Percentiles rank a stretch among this genome's conserved stretches.
Conservation (phyloP, 83 land plant species). For the Larix sibirica region DNA sequence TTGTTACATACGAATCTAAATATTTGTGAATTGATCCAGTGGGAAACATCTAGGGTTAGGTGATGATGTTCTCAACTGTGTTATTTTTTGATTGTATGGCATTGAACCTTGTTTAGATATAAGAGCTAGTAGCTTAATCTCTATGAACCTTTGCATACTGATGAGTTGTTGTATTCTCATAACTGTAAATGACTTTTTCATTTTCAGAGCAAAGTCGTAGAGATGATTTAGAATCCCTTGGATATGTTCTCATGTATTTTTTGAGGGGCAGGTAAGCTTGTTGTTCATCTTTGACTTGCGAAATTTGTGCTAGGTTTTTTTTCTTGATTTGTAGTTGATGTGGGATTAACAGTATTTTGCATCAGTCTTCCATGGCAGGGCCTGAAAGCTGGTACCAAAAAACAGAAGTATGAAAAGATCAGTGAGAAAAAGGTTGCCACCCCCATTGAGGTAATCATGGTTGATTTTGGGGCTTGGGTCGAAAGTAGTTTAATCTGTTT, state of each 20-base stretch:
- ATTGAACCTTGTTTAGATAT: not conserved
- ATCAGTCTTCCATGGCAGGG: conserved; percentile 71
- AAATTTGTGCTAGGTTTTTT: not conserved
- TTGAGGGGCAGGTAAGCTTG: conserved; percentile 58
- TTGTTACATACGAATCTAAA: too few species aligned
- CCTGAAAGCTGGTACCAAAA: conserved; percentile 54
- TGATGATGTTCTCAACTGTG: not conserved
- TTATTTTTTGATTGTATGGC: not conserved
- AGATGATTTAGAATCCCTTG: conserved; percentile 70
- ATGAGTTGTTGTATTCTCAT: not conserved
- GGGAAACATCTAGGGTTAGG: not conserved
- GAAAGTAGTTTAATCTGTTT: not conserved
- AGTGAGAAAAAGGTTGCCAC: conserved; percentile 66
- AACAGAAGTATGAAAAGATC: conserved; percentile 66
- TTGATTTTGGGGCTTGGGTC: not conserved
- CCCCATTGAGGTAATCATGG: conserved; percentile 49
- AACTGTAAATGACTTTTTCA: not conserved
- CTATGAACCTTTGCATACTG: not conserved
- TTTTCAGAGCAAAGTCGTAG: conserved; percentile 65
- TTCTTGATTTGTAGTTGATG: not conserved
- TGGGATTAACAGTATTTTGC: not conserved
- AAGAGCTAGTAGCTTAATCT: not conserved
- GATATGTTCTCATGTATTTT: conserved; percentile 71
- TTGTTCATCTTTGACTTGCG: not conserved
- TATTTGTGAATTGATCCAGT: too few species aligned